Percentiles rank a stretch among this genome's conserved stretches.
phyloP scores from a whole-genome alignment of 2,329 filamentous ascomycete genomes.

The Lojkania enalia region DNA sequence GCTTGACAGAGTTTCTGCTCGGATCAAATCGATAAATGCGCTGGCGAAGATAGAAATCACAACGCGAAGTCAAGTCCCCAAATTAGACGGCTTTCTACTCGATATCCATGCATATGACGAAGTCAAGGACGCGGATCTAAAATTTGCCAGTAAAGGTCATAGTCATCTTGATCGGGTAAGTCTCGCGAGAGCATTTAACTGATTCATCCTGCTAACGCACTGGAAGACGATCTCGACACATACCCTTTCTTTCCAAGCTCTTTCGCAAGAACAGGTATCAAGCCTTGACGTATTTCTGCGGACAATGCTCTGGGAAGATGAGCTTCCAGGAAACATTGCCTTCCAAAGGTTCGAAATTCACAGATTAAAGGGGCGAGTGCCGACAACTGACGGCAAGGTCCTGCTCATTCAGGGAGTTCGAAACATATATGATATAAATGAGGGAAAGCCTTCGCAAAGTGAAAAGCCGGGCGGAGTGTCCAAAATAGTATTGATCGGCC shows the following conservation, averaged over 20 bases:
- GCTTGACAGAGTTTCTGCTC: slow-evolving; percentile 67
- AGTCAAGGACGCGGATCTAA: slow-evolving; percentile 65
- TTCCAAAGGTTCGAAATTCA: slow-evolving; percentile 73
- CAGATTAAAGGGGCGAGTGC: slow-evolving; percentile 79
- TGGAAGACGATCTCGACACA: slow-evolving; percentile 79
- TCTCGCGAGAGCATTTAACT: too few species aligned
- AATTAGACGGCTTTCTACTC: slow-evolving; percentile 81
- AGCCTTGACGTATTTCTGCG: slow-evolving; percentile 80
- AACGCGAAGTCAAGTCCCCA: slow-evolving; percentile 74
- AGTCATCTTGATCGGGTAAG: slow-evolving; percentile 86
- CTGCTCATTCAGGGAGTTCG: slow-evolving; percentile 89
- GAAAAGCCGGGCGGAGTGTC: slow-evolving; percentile 10
- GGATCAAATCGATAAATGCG: slow-evolving; percentile 85
- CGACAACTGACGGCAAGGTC: slow-evolving; percentile 64
- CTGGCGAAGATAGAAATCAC: slow-evolving; percentile 84
- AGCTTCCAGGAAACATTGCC: slow-evolving; percentile 52
- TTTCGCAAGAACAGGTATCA: slow-evolving; percentile 62
- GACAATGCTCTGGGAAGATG: slow-evolving; percentile 79
- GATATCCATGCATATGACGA: slow-evolving; percentile 93
- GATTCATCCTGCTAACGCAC: slow-evolving; percentile 1
- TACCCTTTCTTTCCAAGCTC: slow-evolving; percentile 66
- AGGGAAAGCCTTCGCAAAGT: slow-evolving; percentile 43
- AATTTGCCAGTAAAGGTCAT: slow-evolving; percentile 75
- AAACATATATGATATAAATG: slow-evolving; percentile 90
- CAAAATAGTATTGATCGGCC: slow-evolving; percentile 40